Conservation (phyloP, 345 rosid genomes). For the Gossypium sturtianum region DNA sequence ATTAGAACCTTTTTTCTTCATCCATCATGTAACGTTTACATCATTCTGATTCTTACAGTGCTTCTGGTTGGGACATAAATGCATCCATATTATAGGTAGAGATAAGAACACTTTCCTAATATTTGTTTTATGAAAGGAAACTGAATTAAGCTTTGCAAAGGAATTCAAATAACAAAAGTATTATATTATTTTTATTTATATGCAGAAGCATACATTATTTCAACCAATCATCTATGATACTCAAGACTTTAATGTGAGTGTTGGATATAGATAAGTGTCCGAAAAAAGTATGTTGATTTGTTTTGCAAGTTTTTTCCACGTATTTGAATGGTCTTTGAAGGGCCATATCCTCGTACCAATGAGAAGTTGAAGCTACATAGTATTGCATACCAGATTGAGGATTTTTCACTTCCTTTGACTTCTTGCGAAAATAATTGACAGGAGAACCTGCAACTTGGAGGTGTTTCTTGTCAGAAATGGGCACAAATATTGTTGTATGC, state of each 20-base stretch:
- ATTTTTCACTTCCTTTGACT: slow-evolving; percentile 16
- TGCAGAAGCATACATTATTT: not conserved
- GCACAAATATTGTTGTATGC: slow-evolving; percentile 54
- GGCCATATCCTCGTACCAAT: not conserved
- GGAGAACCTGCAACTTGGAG: slow-evolving; percentile 72
- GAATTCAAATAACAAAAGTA: not conserved
- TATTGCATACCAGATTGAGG: slow-evolving; percentile 1
- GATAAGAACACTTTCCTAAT: not conserved
- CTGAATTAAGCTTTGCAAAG: not conserved
- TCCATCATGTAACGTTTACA: not conserved
- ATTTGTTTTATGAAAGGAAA: not conserved
- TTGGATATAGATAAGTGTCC: not conserved
- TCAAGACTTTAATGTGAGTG: not conserved
- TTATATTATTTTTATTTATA: not conserved
- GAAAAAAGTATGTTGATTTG: not conserved
- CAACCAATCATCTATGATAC: not conserved
- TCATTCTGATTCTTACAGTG: not conserved
- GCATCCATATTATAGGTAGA: not conserved
- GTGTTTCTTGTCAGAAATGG: slow-evolving; percentile 40
- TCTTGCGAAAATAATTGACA: slow-evolving; percentile 18
- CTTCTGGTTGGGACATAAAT: not conserved
- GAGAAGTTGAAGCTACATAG: not conserved
- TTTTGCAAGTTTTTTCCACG: no score
- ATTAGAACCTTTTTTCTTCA: not conserved
- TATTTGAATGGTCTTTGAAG: not conserved